Evolutionary conservation across 139 green algal species (phyloP).

Genomic region (Tetradesmus lagerheimii): DNA sequence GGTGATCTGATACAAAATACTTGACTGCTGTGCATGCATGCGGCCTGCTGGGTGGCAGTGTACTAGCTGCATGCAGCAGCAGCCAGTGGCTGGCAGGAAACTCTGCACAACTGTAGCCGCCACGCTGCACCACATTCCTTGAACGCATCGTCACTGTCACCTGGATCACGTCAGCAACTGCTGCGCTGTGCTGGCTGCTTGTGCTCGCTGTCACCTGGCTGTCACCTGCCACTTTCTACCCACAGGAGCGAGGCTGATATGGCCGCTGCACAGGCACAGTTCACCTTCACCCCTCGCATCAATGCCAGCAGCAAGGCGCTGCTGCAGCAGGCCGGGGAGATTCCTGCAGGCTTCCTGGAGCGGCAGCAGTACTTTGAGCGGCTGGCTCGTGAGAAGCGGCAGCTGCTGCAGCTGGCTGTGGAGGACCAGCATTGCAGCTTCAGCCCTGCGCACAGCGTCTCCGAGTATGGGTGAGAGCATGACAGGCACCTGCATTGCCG

Average conservation of each 20-base stretch:
- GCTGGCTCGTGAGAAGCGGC: slow-evolving; percentile 34
- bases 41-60: too few species aligned
- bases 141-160: too few species aligned
- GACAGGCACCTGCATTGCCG: too few species aligned
- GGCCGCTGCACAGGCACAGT: background rate
- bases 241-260: slow-evolving; percentile 29
- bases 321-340: slow-evolving; percentile 32
- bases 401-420: slow-evolving; percentile 44
- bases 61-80: too few species aligned
- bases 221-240: background rate
- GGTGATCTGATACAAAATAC: background rate
- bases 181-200: background rate
- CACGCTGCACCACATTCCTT: too few species aligned
- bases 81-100: too few species aligned
- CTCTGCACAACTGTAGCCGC: too few species aligned
- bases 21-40: too few species aligned
- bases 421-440: slow-evolving; percentile 49
- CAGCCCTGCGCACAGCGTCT: background rate
- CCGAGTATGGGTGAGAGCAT: background rate
- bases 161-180: too few species aligned
- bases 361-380: slow-evolving; percentile 47
- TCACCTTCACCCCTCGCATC: slow-evolving; percentile 42
- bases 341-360: slow-evolving; percentile 41
- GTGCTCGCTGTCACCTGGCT: background rate
- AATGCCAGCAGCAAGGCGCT: slow-evolving; percentile 38